phyloP scores from a whole-genome alignment of 305 asterid genomes.

The Solanum hybrid region DNA sequence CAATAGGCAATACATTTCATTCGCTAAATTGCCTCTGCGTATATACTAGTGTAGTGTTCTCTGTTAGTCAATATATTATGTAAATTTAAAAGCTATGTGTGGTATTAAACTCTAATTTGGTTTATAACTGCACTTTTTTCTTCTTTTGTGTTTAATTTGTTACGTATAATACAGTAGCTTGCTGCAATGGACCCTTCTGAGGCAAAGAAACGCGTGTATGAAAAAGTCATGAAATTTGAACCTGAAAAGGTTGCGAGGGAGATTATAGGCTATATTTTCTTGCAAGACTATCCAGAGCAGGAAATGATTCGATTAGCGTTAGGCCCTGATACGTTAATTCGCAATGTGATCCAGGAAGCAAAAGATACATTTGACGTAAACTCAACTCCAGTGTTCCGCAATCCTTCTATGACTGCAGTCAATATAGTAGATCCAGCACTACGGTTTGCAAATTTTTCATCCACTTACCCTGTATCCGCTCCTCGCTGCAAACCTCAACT shows the following conservation, averaged over 20 bases:
- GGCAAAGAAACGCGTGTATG: slow-evolving; percentile 39
- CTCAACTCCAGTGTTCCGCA: slow-evolving; percentile 27
- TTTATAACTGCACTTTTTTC: not conserved
- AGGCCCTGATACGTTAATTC: slow-evolving; percentile 62
- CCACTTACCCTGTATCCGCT: slow-evolving; percentile 21
- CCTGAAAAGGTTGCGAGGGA: slow-evolving; percentile 57
- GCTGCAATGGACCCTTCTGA: slow-evolving; percentile 28
- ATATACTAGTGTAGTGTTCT: not conserved
- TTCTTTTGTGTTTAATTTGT: not conserved
- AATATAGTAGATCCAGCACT: slow-evolving; percentile 29
- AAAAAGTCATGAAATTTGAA: slow-evolving; percentile 40
- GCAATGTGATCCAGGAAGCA: slow-evolving; percentile 35
- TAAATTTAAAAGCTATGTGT: not conserved
- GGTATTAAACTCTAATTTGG: not conserved
- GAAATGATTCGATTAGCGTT: slow-evolving; percentile 78
- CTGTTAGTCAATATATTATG: not conserved
- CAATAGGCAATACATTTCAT: not conserved
- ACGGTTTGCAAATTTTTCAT: slow-evolving; percentile 25
- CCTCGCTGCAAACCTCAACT: slow-evolving; percentile 35
- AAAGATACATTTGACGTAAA: slow-evolving; percentile 29
- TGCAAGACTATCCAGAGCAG: slow-evolving; percentile 47
- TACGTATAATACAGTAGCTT: not conserved
- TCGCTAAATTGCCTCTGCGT: not conserved
- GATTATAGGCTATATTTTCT: slow-evolving; percentile 51
- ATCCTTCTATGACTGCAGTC: slow-evolving; percentile 35